Conservation (phyloP, 495 filamentous ascomycete species). For the Pyrenopolyporus hunteri region DNA sequence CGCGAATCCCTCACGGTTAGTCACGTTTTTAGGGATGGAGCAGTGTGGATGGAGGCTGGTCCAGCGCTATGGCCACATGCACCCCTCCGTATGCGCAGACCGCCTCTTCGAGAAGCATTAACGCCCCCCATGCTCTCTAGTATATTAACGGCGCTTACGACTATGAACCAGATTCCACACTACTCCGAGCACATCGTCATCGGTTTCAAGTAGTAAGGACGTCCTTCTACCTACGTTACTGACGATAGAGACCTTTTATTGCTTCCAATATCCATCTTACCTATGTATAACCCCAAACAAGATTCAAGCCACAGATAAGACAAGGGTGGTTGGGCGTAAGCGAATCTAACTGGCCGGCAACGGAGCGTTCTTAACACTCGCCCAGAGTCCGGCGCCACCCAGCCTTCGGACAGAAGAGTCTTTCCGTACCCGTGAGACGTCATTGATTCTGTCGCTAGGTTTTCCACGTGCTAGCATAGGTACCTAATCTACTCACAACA, state of each 20-base stretch:
- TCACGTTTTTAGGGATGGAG: conserved; percentile 30
- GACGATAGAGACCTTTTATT: too few species aligned
- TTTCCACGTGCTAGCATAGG: too few species aligned
- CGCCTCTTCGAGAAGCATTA: conserved; percentile 13
- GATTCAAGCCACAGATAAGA: not conserved
- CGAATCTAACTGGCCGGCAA: not conserved
- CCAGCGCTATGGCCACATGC: conserved; percentile 13
- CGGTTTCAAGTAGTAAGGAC: not conserved
- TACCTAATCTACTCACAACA: too few species aligned
- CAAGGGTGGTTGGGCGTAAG: not conserved
- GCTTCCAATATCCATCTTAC: not conserved
- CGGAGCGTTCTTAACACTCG: not conserved
- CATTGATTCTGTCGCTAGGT: not conserved
- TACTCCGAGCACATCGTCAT: not conserved
- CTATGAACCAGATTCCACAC: conserved; percentile 1
- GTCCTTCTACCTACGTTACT: not conserved
- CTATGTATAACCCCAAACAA: not conserved
- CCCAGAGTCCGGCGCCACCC: conserved; percentile 1
- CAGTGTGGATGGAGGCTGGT: conserved; percentile 11
- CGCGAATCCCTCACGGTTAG: conserved; percentile 1
- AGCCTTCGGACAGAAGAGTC: not conserved
- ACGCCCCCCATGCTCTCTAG: not conserved
- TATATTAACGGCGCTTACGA: conserved; percentile 21
- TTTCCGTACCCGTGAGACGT: not conserved
- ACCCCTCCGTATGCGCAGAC: conserved; percentile 10